Evolutionary conservation across 108 stramenopile species (phyloP), one percentile per base, ranked within the genome.

Genomic region (Schizochytrium sp.): DNA sequence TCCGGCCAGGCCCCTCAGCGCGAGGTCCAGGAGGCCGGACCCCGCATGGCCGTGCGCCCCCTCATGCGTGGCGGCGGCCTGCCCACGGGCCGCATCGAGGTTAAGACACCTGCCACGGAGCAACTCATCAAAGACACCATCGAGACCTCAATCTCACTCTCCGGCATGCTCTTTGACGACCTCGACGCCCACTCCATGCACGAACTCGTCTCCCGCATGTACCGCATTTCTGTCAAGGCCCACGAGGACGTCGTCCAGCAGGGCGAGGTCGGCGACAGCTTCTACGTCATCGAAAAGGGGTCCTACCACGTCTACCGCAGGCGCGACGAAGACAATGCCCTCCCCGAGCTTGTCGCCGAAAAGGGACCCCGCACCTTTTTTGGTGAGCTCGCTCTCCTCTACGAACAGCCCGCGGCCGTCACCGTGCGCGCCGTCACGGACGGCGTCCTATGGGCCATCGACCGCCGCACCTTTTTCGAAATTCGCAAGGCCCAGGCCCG

Each of bases 401-500:
- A 83, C 51, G 76, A 83, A 45, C 76, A 83, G 76, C 76, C 76
- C 25, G 45, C 76, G 12, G 19, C 18, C 6, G 76, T 83, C 12
- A 83, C 76, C 18, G 76, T 83, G 19, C 76, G 76, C n/a, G 76
- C 76, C 25, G 76, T 83, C 51, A 83, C 76, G 48, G 76, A 83
- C 28, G 76, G 76, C 51, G 76, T 83, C 48, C 28, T 83, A 2
- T 83, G 76, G 76, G 45, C 76, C 48, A 83, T 83, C n/a, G 45
- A 47, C 25, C 76, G 76, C 48, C 76, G 28, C n/a, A 53, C 76
- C 12, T 83, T 83, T 53, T 83, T 83, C 51, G 76, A 83, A 45
- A 83, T 83, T 34, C 76, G 76, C 76, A 83, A 83, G 28, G 76
- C 76, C 48, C 76, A 83, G 76, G 76, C 76, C n/a, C 45, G 76